Conservation (phyloP, 495 filamentous ascomycete species). For the Xylaria venustula region DNA sequence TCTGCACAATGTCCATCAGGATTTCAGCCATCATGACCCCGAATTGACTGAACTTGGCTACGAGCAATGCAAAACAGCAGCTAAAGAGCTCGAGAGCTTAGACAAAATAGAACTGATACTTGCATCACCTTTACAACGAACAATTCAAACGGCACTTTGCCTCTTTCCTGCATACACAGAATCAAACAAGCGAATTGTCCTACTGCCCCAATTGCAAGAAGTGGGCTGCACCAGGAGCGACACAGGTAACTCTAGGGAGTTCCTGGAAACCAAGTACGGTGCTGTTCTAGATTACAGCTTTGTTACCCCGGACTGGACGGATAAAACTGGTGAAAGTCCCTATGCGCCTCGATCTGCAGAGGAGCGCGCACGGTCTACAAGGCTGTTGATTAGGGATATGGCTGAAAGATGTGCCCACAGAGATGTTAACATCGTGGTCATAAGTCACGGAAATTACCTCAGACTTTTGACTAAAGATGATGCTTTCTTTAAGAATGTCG, state of each 20-base stretch:
- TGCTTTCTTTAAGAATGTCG: background rate
- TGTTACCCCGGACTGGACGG: background rate
- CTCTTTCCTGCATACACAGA: background rate
- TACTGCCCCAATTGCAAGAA: background rate
- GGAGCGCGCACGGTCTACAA: background rate
- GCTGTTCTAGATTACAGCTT: background rate
- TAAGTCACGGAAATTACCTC: background rate
- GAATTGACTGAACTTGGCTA: background rate
- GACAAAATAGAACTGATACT: background rate
- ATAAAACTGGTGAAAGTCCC: background rate
- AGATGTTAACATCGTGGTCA: background rate
- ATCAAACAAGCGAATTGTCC: background rate
- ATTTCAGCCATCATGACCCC: background rate
- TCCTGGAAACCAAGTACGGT: background rate
- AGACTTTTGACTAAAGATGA: background rate
- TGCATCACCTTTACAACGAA: background rate
- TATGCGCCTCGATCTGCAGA: background rate
- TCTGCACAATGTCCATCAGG: constrained; percentile 3
- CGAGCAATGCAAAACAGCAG: background rate
- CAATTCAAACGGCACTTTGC: background rate
- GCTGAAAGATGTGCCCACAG: background rate
- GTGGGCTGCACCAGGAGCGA: background rate
- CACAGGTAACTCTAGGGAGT: background rate
- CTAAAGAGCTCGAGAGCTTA: background rate
- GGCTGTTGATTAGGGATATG: background rate